Percentiles rank a stretch among this genome's conserved stretches.
Conservation (phyloP, 2,329 filamentous ascomycete genomes). For the Penicillium griseofulvum region DNA sequence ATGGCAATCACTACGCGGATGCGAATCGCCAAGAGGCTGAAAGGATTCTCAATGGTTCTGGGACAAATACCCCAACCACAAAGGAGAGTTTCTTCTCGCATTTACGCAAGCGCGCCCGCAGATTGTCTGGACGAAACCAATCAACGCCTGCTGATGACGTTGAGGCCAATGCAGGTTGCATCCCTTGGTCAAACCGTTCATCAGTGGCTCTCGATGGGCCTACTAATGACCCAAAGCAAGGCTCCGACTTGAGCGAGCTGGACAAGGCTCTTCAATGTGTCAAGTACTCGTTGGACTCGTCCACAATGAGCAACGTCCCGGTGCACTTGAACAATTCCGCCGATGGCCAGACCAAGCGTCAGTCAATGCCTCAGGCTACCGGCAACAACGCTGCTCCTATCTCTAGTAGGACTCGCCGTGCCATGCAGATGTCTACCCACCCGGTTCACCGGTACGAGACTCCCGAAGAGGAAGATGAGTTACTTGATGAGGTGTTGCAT, state of each 20-base stretch:
- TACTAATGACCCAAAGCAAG: slow-evolving; percentile 46
- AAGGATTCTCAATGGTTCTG: slow-evolving; percentile 78
- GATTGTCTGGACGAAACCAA: slow-evolving; percentile 88
- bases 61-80: slow-evolving; percentile 70
- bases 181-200: slow-evolving; percentile 82
- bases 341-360: slow-evolving; percentile 35
- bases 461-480: slow-evolving; percentile 92
- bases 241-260: slow-evolving; percentile 57
- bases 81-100: slow-evolving; percentile 99
- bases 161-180: slow-evolving; percentile 88
- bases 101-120: slow-evolving; percentile 84
- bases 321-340: slow-evolving; percentile 34
- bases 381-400: slow-evolving; percentile 51
- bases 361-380: slow-evolving; percentile 40
- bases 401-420: slow-evolving; percentile 75
- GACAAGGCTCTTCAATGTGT: slow-evolving; percentile 62
- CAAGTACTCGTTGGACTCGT: slow-evolving; percentile 56
- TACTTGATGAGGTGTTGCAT: slow-evolving; percentile 82
- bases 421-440: slow-evolving; percentile 66
- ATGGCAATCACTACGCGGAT: slow-evolving; percentile 89
- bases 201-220: slow-evolving; percentile 72
- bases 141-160: slow-evolving; percentile 80
- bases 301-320: slow-evolving; percentile 38
- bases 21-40: slow-evolving; percentile 88
- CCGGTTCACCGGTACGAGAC: slow-evolving; percentile 86